These are phyloP conservation scores for Kodamaea plutei DNA, from an alignment of 1,139 yeast genomes.

Conservation along the genomic window DNA sequence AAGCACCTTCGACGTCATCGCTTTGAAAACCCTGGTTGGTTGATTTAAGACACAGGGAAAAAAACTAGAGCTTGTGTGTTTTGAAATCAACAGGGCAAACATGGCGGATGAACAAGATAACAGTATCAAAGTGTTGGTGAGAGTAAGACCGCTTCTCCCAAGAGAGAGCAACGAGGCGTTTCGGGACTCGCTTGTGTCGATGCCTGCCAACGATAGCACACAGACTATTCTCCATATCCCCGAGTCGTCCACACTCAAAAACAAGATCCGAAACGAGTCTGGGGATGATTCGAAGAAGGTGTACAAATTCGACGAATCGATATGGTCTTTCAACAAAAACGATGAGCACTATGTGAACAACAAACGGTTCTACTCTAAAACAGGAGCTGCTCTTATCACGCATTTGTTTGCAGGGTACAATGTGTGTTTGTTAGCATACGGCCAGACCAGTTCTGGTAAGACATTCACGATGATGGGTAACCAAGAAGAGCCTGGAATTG, in stretches of 20 bases:
- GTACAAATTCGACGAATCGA: constrained; percentile 54
- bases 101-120: constrained; percentile 11
- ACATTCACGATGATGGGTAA: constrained; percentile 73
- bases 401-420: constrained; percentile 69
- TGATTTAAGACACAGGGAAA: constrained; percentile 1
- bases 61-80: background rate
- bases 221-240: constrained; percentile 22
- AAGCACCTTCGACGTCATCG: constrained; percentile 28
- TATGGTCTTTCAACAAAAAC: constrained; percentile 49
- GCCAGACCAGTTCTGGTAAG: constrained; percentile 75
- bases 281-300: constrained; percentile 19
- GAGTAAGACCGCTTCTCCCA: constrained; percentile 42
- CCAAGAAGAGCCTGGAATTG: constrained; percentile 49
- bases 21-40: no score
- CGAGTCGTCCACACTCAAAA: constrained; percentile 13
- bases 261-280: constrained; percentile 5
- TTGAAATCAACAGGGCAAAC: background rate
- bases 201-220: constrained; percentile 26
- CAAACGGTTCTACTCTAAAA: constrained; percentile 41
- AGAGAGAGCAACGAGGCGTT: constrained; percentile 24
- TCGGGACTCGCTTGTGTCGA: constrained; percentile 23
- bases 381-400: constrained; percentile 57
- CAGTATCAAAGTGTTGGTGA: constrained; percentile 41
- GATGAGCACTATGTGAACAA: constrained; percentile 45
- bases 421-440: constrained; percentile 73